phyloP scores from a whole-genome alignment of 768 basidiomycete genomes.

The Agrocybe praecox region DNA sequence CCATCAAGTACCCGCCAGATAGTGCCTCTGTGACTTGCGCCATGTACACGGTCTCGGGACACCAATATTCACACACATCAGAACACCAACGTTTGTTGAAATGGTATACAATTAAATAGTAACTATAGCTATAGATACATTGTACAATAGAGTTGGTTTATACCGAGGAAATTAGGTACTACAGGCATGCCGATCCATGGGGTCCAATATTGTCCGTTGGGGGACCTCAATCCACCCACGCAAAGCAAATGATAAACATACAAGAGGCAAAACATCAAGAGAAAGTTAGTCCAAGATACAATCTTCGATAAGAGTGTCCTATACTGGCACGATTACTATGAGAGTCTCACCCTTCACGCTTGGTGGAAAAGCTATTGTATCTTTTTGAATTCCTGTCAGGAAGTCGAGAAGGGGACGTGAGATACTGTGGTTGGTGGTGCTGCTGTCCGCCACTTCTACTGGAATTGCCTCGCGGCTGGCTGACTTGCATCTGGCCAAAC shows the following conservation, averaged over 20 bases:
- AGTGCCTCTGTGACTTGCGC: too few species aligned
- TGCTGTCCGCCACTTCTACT: background rate
- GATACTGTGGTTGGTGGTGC: constrained; percentile 4
- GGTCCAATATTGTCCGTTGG: too few species aligned
- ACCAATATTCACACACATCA: too few species aligned
- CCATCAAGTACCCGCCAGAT: too few species aligned
- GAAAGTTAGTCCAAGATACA: background rate
- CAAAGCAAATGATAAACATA: background rate
- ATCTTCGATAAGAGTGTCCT: too few species aligned
- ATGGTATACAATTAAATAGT: too few species aligned
- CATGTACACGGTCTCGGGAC: too few species aligned
- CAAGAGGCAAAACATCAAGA: background rate
- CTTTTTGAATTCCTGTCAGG: constrained; percentile 14
- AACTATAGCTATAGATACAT: background rate
- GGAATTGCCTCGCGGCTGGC: constrained; percentile 8
- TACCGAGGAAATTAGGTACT: background rate
- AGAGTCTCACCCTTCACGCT: background rate
- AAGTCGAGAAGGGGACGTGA: constrained; percentile 15
- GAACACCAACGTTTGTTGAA: too few species aligned
- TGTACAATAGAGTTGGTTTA: background rate
- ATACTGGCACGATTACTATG: background rate
- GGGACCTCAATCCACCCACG: background rate
- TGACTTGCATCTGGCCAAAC: constrained; percentile 40
- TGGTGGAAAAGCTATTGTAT: constrained; percentile 15
- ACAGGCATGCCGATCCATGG: too few species aligned